These are phyloP conservation scores for Auxenochlorella protothecoides DNA, from an alignment of 139 green algal species.

Conservation along the genomic window DNA sequence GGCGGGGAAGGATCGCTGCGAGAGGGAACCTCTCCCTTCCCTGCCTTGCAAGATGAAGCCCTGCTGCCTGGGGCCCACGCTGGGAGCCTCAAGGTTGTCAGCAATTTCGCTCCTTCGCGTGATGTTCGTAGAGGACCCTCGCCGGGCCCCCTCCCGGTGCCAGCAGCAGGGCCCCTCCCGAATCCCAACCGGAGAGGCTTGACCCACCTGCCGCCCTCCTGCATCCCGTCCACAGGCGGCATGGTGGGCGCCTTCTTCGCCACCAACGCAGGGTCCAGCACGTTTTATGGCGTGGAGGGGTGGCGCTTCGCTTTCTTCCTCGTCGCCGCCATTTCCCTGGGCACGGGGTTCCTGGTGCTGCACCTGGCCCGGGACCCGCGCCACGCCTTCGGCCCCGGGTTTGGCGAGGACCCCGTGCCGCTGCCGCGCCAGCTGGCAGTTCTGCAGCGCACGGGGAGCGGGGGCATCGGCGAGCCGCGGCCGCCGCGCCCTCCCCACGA, in stretches of 20 bases:
- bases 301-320: slow-evolving; percentile 57
- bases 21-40: too few relatives aligned
- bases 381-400: neutral
- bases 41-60: too few relatives aligned
- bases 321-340: slow-evolving; percentile 23
- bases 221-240: slow-evolving; percentile 11
- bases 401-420: neutral
- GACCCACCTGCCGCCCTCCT: too few relatives aligned
- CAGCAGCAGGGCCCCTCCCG: too few relatives aligned
- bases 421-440: neutral
- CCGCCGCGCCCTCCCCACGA: too few relatives aligned
- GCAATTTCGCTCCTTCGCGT: too few relatives aligned
- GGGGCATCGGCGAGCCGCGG: neutral
- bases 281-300: slow-evolving; percentile 37
- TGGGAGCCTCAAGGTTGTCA: too few relatives aligned
- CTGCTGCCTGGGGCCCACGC: too few relatives aligned
- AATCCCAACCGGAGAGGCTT: too few relatives aligned
- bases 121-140: too few relatives aligned
- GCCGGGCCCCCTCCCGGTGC: too few relatives aligned
- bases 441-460: neutral
- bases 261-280: slow-evolving; percentile 24
- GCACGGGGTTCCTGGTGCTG: slow-evolving; percentile 14
- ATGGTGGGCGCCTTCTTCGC: slow-evolving; percentile 40
- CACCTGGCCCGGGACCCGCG: slow-evolving; percentile 25
- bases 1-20: too few relatives aligned